Evolutionary conservation across 2,329 filamentous ascomycete genomes (phyloP), one percentile per base, ranked within the genome.

Genomic region (Penicillium brevicompactum): DNA sequence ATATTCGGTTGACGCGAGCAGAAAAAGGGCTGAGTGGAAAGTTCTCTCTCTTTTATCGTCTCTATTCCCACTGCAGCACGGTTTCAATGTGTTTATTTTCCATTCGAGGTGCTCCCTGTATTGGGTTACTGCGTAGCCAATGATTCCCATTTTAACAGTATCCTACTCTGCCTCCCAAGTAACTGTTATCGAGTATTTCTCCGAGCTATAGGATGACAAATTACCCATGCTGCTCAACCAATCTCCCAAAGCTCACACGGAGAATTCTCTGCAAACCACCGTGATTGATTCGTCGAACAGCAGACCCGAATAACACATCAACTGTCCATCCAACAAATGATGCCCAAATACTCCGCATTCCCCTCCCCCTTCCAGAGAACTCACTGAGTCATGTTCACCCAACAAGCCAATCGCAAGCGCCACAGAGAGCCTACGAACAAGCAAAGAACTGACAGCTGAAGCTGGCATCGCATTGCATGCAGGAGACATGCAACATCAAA

Each of bases 11-110:
- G 62, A 66, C 57, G 62, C 70, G 70, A 70, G 68, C 64, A 65
- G 68, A 69, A 73, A 73, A 71, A 66, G 68, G 70, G 67, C 67
- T 66, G 71, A 72, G 67, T 69, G 70, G 72, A 73, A 72, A 72
- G 48, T 69, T 70, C 70, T 73, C 69, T 73, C 70, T 73, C 68
- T 70, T 72, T 73, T 70, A 70, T 66, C 67, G 63, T 70, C 67
- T 70, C 68, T 72, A 72, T 73, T 73, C 70, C 69, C 70, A 70
- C 67, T 69, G 68, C 67, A 71, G 68, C 68, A 70, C 68, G 70
- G 38, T 67, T 72, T 70, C 70, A 71, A 66, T 72, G 67, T 71
- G 66, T 70, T 71, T 68, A 64, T 63, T 63, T 65, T 62, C 58
- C 60, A 62, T 64, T 64, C 64, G 61, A 57, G 24, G 24, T 55